Base-by-base conservation (phyloP, 2,329 filamentous ascomycete species). In the Hymenoscyphus occultus region DNA sequence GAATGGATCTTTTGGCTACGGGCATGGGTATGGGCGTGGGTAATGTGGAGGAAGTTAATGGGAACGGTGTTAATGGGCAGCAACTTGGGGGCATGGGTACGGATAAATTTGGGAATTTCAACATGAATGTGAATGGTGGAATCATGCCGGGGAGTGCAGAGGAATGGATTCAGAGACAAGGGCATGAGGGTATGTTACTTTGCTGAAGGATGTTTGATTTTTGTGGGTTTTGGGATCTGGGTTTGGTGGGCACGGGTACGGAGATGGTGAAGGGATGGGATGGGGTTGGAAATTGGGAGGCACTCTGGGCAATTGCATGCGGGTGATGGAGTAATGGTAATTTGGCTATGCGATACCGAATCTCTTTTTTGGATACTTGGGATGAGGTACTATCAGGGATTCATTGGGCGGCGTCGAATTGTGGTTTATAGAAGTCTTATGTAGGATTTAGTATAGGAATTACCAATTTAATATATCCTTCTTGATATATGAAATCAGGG, bases 1-100 rank as follows among this genome's bases (percentile, higher is more conserved):
- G 71, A 42, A 68, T 73, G 67, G 68, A 71, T 65, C 58, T 71
- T 16, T 56, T 73, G 28, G 71, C 70, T 9, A 58, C 28, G 9
- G 60, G 19, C 56, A 56, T 19, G 58, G 51, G 31, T 28, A 59
- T 35, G 39, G 57, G 54, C 0, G 16, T 39, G 61, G n/a, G 56
- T 66, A 19, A 35, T 65, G 16, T 63, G 56, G 32, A 14, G 2
- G 28, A 31, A 10, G 54, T 22, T 1, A 6, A 31, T 31, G 32
- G 28, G 28, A 28, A 39, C 13, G 45, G 45, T 12, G 32, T 57
- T 22, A 31, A 31, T 12, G 54, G 54, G 22, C 32, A 31, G 13
- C 28, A n/a, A 6, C 3, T 31, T 57, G 54, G 54, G 28, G 32
- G 28, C 3, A 32, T 16, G 54, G 54, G 54, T 1, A 51, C 16